Base-by-base conservation (phyloP, 2,329 filamentous ascomycete genomes). In the Calonectria ilicicola region DNA sequence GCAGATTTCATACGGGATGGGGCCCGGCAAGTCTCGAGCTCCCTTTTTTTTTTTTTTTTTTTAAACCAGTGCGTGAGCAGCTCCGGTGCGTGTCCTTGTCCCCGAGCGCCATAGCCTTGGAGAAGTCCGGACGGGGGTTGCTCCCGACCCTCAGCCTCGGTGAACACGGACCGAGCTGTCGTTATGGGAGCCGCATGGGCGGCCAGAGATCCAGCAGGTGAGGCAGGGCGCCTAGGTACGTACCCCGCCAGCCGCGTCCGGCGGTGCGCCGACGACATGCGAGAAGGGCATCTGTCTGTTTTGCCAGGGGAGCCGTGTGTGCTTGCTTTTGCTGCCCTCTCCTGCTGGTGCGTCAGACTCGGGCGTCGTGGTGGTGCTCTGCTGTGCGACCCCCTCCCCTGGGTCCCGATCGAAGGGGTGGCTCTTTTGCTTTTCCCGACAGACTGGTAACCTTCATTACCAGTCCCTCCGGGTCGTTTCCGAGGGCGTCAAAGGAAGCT, bases 371-470 rank as follows among this genome's bases (percentile, higher is more conserved):
- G 32, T 40, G 53, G 35, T 40, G 14, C 53, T 60, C 53, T 60
- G 58, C 17, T 63, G 58, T 42, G 27, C 8, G 17, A 63, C 40
- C 58, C 46, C 56, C 58, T 58, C 71, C 73, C 65, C 69, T 53
- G 76, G 68, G 66, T 27, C 53, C 56, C 58, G 65, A 72, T 75
- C 70, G 67, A 69, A 49, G 51, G 70, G 65, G 65, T 63, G 67
- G 62, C 65, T 49, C 67, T 76, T 72, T 74, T 67, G 49, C 67
- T 62, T 70, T 68, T 80, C 76, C 78, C 77, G 74, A 77, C 74
- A 74, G 77, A 73, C 71, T 77, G 78, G 78, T 79, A 79, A 75
- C 60, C 70, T 69, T 66, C 65, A 72, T 73, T 65, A 47, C 69
- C 64, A 72, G 49, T 51, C 67, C 63, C 65, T 70, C 40, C 73